These are phyloP conservation scores for Pyronema domesticum DNA, from an alignment of 495 filamentous ascomycete genomes.

Conservation along the genomic window DNA sequence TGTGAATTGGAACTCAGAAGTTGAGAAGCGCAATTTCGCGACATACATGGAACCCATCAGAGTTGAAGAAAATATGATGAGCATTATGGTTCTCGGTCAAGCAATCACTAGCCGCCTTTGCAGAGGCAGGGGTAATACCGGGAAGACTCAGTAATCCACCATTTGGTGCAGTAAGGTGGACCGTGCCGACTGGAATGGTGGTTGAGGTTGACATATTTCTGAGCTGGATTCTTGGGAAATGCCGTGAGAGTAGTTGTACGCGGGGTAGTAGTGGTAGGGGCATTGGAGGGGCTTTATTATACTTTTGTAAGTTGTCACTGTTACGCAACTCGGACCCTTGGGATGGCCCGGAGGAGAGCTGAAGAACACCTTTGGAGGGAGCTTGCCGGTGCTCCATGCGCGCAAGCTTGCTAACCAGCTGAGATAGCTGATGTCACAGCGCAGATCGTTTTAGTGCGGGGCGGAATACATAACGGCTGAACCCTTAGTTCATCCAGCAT, in stretches of 20 bases:
- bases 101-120: slow-evolving; percentile 42
- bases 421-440: no score
- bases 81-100: slow-evolving; percentile 57
- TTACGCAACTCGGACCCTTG: no score
- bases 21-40: slow-evolving; percentile 37
- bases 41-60: slow-evolving; percentile 30
- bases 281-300: no score
- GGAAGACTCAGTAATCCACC: background rate
- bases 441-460: no score
- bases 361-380: no score
- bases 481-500: no score
- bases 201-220: background rate
- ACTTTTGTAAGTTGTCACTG: no score
- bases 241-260: background rate
- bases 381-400: no score
- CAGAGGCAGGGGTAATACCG: slow-evolving; percentile 34
- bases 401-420: no score
- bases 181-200: background rate
- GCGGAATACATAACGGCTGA: no score
- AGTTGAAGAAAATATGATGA: slow-evolving; percentile 61
- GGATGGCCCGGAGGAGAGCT: no score
- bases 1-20: background rate
- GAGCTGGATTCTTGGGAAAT: background rate
- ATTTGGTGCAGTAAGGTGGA: background rate
- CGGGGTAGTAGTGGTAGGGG: no score